A percentile compares a stretch with the other conserved stretches of the same genome.
These are phyloP conservation scores for Cystobasidium tubakii DNA, from an alignment of 768 basidiomycete genomes.

Conservation along the genomic window DNA sequence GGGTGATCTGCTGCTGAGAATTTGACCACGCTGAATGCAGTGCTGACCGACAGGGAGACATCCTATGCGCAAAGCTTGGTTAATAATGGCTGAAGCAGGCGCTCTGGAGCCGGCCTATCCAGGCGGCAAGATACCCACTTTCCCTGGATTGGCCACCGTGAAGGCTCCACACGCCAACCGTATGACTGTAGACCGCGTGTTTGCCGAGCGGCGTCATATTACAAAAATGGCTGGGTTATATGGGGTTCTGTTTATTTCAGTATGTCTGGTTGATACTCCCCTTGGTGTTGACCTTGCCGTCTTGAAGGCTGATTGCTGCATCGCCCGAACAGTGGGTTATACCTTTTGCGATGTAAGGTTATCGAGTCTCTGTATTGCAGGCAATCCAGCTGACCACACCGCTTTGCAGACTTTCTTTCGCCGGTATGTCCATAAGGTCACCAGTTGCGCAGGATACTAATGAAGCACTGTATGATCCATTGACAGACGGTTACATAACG, in stretches of 20 bases:
- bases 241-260: not conserved
- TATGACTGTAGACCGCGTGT: not conserved
- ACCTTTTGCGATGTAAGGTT: not conserved
- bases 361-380: too few species aligned
- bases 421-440: too few species aligned
- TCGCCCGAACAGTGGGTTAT: constrained; percentile 6
- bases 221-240: not conserved
- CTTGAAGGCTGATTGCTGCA: not conserved
- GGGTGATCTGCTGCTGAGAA: not conserved
- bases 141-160: not conserved
- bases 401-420: too few species aligned
- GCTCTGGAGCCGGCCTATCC: not conserved
- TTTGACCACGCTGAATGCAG: not conserved
- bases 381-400: too few species aligned
- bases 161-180: not conserved
- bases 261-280: not conserved
- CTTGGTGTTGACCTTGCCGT: too few species aligned
- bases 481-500: constrained; percentile 1
- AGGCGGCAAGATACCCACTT: not conserved
- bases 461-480: too few species aligned
- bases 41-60: constrained; percentile 6
- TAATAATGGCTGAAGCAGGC: not conserved
- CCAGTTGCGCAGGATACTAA: too few species aligned
- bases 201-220: not conserved
- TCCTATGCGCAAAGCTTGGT: constrained; percentile 22